phyloP scores from a whole-genome alignment of 495 filamentous ascomycete species.

The Neurospora cerealis region DNA sequence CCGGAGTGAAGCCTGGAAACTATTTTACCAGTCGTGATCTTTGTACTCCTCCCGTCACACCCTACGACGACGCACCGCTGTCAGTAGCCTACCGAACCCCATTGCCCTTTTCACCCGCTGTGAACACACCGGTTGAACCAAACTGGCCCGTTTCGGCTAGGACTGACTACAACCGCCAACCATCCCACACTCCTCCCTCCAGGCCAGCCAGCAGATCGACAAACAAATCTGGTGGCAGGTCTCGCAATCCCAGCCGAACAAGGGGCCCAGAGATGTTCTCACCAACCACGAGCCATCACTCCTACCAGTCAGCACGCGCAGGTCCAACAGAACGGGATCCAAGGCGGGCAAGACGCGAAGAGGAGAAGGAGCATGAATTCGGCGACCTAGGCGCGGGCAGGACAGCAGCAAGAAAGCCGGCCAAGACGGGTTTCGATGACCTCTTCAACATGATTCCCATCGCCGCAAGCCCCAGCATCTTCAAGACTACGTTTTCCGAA shows the following conservation, averaged over 20 bases:
- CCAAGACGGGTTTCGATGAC: neutral
- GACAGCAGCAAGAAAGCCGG: neutral
- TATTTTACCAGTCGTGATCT: slow-evolving; percentile 11
- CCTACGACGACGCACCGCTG: slow-evolving; percentile 7
- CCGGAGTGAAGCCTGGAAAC: slow-evolving; percentile 9
- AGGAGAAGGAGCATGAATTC: neutral
- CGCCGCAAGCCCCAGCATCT: slow-evolving; percentile 20
- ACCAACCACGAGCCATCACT: neutral
- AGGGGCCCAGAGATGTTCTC: neutral
- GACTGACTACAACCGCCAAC: slow-evolving; percentile 3
- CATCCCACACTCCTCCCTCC: slow-evolving; percentile 1
- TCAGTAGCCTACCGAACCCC: neutral
- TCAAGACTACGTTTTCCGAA: slow-evolving; percentile 3
- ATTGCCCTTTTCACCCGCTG: slow-evolving; percentile 3
- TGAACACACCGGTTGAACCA: slow-evolving; percentile 13
- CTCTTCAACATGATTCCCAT: slow-evolving; percentile 14
- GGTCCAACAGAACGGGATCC: neutral
- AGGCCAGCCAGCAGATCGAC: slow-evolving; percentile 3
- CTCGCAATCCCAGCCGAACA: slow-evolving; percentile 6
- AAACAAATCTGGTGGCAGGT: neutral
- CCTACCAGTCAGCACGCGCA: neutral
- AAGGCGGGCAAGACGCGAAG: neutral
- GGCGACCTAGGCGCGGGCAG: neutral
- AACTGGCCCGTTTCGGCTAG: slow-evolving; percentile 11
- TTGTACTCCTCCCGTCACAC: slow-evolving; percentile 13